Conservation (phyloP, 176 grass and related monocot species). For the Musa acuminata region DNA sequence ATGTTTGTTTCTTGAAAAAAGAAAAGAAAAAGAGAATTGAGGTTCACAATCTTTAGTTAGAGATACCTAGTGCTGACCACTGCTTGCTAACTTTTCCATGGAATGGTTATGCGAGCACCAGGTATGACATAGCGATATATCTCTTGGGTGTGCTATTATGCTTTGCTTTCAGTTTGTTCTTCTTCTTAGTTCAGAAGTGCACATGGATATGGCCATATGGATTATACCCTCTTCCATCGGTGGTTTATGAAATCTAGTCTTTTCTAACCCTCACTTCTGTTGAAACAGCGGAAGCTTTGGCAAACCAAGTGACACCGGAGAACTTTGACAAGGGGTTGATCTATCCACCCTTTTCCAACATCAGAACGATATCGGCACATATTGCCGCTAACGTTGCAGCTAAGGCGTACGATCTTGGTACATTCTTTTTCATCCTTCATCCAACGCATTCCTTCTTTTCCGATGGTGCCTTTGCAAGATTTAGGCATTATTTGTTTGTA, state of each 20-base stretch:
- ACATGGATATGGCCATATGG: not conserved
- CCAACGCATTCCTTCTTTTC: not conserved
- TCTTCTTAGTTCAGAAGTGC: too few species aligned
- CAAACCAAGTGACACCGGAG: slow-evolving; percentile 53
- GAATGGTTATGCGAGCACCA: too few species aligned
- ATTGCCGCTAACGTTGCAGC: slow-evolving; percentile 51
- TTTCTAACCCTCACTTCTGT: not conserved
- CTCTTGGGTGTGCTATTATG: too few species aligned
- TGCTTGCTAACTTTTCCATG: too few species aligned
- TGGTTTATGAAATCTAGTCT: not conserved
- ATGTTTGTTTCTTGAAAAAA: too few species aligned
- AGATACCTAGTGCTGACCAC: too few species aligned
- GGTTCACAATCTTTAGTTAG: too few species aligned
- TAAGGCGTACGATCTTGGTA: slow-evolving; percentile 85
- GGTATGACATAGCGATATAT: too few species aligned
- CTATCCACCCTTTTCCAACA: slow-evolving; percentile 72
- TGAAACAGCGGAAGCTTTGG: slow-evolving; percentile 62
- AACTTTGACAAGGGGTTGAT: slow-evolving; percentile 71
- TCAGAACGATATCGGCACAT: slow-evolving; percentile 82
- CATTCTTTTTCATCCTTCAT: not conserved
- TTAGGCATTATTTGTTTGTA: slow-evolving; percentile 3
- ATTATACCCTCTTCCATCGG: too few species aligned
- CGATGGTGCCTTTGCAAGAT: not conserved
- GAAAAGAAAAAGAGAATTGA: too few species aligned
- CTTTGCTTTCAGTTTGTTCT: too few species aligned